Evolutionary conservation across 441 rosid species (phyloP).

Genomic region (Adansonia rubrostipa): DNA sequence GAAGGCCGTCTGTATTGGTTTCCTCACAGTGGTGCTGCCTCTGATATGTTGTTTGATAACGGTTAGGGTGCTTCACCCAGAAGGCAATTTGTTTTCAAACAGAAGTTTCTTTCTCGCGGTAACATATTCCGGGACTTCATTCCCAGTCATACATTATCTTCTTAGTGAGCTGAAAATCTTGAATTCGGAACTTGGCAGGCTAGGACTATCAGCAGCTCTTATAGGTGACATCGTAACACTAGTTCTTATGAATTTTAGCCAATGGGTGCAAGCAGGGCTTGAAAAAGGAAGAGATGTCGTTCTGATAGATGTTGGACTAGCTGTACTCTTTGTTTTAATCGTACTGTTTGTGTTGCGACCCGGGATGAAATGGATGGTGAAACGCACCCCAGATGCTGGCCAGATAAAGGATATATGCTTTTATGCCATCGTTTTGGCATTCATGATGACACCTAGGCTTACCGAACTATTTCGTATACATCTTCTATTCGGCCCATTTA

Average conservation of each 20-base stretch:
- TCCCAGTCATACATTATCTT: constrained; percentile 30
- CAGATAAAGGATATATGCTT: constrained; percentile 22
- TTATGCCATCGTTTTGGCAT: constrained; percentile 18
- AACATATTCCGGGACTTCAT: constrained; percentile 34
- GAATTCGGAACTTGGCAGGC: constrained; percentile 22
- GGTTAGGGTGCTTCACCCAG: neutral
- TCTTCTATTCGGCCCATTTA: constrained; percentile 16
- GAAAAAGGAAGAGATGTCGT: neutral
- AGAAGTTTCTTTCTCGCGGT: neutral
- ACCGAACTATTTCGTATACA: neutral
- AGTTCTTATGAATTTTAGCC: neutral
- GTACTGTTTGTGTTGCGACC: neutral
- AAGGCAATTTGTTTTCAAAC: neutral
- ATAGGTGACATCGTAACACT: neutral
- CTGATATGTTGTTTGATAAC: neutral
- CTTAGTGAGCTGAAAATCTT: constrained; percentile 17
- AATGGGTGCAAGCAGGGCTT: neutral
- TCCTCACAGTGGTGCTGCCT: constrained; percentile 16
- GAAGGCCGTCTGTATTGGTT: neutral
- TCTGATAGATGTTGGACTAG: neutral
- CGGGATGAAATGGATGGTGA: constrained; percentile 33
- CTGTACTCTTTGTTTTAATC: neutral
- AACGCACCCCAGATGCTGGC: constrained; percentile 33
- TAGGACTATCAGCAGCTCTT: constrained; percentile 11
- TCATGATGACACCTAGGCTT: neutral